These are phyloP conservation scores for Purpureocillium lavendulum DNA, from an alignment of 2,329 filamentous ascomycete genomes.

Conservation along the genomic window DNA sequence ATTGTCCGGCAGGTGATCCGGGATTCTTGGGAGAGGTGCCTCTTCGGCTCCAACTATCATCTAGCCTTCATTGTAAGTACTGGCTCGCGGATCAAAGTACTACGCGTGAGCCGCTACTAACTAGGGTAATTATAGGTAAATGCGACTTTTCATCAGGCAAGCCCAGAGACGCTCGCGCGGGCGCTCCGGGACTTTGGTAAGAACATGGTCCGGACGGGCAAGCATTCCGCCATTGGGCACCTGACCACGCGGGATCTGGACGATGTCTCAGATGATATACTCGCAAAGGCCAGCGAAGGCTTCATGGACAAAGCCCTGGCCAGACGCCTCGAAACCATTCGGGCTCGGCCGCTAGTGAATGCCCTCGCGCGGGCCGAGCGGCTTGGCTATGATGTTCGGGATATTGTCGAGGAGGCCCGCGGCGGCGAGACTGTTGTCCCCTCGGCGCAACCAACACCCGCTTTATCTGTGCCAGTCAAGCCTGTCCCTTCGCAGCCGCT, in stretches of 20 bases:
- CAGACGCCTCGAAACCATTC: conserved; percentile 42
- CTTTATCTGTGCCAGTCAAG: conserved; percentile 1
- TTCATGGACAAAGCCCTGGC: conserved; percentile 48
- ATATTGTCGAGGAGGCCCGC: conserved; percentile 35
- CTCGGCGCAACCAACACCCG: conserved; percentile 11
- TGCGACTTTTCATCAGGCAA: conserved; percentile 36
- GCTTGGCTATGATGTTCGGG: conserved; percentile 44
- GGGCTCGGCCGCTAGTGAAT: conserved; percentile 45
- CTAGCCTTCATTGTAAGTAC: conserved; percentile 42
- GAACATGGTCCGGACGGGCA: conserved; percentile 31
- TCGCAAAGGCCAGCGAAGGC: conserved; percentile 35
- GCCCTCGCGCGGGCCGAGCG: conserved; percentile 48
- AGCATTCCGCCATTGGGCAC: conserved; percentile 31
- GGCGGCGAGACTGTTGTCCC: conserved; percentile 29
- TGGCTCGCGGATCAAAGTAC: too few relatives aligned
- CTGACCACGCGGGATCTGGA: conserved; percentile 35
- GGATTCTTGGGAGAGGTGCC: conserved; percentile 41
- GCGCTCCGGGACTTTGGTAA: conserved; percentile 37
- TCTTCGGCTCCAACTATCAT: conserved; percentile 44
- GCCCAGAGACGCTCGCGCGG: conserved; percentile 23
- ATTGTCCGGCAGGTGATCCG: conserved; percentile 40
- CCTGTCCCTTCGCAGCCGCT: not conserved
- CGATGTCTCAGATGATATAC: conserved; percentile 30
- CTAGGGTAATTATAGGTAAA: too few relatives aligned
- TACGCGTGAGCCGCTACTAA: too few relatives aligned